Percentiles rank a stretch among this genome's conserved stretches.
Evolutionary conservation across 2,329 filamentous ascomycete species (phyloP).

Genomic region (Zopfia rhizophila): DNA sequence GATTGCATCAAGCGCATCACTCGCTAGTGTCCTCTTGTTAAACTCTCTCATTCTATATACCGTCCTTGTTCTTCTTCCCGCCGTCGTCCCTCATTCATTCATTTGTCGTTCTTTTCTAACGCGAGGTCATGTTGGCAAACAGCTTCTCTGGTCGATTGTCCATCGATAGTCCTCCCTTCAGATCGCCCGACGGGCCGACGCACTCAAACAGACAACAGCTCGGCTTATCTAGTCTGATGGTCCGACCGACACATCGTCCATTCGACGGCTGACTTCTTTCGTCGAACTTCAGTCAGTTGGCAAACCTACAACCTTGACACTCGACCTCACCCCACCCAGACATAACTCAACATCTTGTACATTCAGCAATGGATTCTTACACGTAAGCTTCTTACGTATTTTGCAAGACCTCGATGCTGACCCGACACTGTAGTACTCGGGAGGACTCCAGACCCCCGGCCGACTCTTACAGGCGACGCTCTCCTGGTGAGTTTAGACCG

Average conservation of each 20-base stretch:
- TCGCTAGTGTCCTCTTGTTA: constrained; percentile 41
- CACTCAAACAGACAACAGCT: constrained; percentile 24
- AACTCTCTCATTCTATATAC: constrained; percentile 30
- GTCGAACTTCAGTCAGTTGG: too few species aligned
- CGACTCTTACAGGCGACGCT: constrained; percentile 66
- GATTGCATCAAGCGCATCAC: constrained; percentile 46
- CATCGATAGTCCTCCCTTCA: constrained; percentile 32
- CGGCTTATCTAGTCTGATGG: constrained; percentile 29
- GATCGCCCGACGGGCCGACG: constrained; percentile 37
- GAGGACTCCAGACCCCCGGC: constrained; percentile 66
- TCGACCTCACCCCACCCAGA: constrained; percentile 4
- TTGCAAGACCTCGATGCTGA: constrained; percentile 24
- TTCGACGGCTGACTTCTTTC: constrained; percentile 21
- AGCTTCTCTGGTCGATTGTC: constrained; percentile 48
- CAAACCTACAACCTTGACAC: constrained; percentile 12
- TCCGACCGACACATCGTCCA: constrained; percentile 23
- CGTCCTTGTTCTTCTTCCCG: constrained; percentile 40
- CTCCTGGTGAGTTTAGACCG: constrained; percentile 79
- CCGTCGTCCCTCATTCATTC: constrained; percentile 42
- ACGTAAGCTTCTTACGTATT: constrained; percentile 36
- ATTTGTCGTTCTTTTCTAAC: constrained; percentile 52
- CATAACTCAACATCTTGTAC: constrained; percentile 1
- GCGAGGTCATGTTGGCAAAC: constrained; percentile 55
- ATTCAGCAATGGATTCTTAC: constrained; percentile 50
- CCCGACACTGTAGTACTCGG: constrained; percentile 38